Percentiles rank a stretch among this genome's conserved stretches.
Evolutionary conservation across 192 early-diverging fungal genomes (phyloP).

Genomic region (Backusella macrospora): DNA sequence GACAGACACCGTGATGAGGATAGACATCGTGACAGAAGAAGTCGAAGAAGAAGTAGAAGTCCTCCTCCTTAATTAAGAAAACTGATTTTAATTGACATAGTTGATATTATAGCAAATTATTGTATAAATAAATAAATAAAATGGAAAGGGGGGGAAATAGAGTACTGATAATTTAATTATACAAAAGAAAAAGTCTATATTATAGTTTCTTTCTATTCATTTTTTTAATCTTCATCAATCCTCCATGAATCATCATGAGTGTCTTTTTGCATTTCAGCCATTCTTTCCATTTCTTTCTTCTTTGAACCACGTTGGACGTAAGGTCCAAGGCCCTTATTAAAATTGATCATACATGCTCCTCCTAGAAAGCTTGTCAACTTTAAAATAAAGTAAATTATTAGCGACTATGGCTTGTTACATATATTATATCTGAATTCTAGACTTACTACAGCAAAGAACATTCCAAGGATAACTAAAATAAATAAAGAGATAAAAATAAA

Average conservation of each 20-base stretch:
- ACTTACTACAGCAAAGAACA: constrained; percentile 34
- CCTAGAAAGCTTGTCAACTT: constrained; percentile 25
- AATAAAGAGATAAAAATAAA: constrained; percentile 8
- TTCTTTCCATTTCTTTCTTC: constrained; percentile 20
- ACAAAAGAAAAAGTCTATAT: not conserved
- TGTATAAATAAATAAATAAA: not conserved
- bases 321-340: constrained; percentile 32
- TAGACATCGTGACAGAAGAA: constrained; percentile 29
- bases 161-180: not conserved
- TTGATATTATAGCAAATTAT: not conserved
- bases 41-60: constrained; percentile 34
- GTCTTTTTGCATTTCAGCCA: constrained; percentile 15
- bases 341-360: constrained; percentile 35
- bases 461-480: constrained; percentile 32
- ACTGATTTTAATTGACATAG: not conserved
- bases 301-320: constrained; percentile 34
- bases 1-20: constrained; percentile 15
- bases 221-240: constrained; percentile 38
- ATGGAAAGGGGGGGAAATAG: not conserved
- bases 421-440: not conserved
- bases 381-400: not conserved
- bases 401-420: not conserved
- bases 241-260: constrained; percentile 21
- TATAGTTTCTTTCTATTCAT: not conserved
- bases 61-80: not conserved